Percentiles rank a stretch among this genome's conserved stretches.
These are phyloP conservation scores for Sugiyamaella americana DNA, from an alignment of 805 yeast species.

Conservation along the genomic window DNA sequence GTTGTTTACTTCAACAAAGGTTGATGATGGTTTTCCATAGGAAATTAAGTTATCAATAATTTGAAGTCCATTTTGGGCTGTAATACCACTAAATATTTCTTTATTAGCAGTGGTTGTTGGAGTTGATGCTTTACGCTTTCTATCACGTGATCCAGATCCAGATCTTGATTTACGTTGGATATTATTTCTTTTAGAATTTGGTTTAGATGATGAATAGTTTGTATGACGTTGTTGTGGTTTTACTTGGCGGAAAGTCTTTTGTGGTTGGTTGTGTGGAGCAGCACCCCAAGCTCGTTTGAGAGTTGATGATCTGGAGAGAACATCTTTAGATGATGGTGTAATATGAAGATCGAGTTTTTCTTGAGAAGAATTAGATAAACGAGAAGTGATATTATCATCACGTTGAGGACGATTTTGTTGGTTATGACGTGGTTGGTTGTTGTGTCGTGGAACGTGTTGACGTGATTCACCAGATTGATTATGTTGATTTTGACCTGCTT, in stretches of 20 bases:
- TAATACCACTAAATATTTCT: not conserved
- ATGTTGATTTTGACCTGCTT: not conserved
- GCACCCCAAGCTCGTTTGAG: slow-evolving; percentile 2
- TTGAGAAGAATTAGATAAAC: not conserved
- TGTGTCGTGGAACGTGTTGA: not conserved
- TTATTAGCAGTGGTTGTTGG: not conserved
- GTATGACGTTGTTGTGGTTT: not conserved
- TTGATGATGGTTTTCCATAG: not conserved
- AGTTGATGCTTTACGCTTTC: not conserved
- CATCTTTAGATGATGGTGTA: not conserved
- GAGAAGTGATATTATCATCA: not conserved
- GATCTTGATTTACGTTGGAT: not conserved
- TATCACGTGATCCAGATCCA: not conserved
- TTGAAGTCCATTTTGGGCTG: not conserved
- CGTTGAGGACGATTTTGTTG: not conserved
- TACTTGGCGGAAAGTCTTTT: not conserved
- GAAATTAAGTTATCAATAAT: not conserved
- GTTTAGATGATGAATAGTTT: not conserved
- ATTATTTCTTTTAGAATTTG: not conserved
- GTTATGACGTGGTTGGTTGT: not conserved
- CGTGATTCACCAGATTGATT: not conserved
- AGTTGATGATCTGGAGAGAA: not conserved
- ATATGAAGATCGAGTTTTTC: slow-evolving; percentile 13
- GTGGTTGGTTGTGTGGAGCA: not conserved
- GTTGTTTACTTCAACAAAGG: slow-evolving; percentile 3